Evolutionary conservation across 306 rosid species (phyloP).

Genomic region (Delonix regia): DNA sequence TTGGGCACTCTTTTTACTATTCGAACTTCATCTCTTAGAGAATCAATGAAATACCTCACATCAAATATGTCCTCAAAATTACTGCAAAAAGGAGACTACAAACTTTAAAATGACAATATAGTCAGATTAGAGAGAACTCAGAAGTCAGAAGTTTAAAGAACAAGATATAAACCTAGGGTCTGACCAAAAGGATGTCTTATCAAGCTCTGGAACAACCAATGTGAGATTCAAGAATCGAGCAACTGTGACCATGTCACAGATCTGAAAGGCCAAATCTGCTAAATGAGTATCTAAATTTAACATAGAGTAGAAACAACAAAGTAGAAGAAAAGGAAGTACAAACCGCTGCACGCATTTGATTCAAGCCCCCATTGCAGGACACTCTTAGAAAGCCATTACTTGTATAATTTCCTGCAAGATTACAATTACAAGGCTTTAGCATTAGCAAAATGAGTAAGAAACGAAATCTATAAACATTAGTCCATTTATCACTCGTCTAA

Average conservation of each 20-base stretch:
- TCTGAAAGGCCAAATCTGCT: slow-evolving; percentile 58
- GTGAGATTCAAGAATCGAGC: slow-evolving; percentile 96
- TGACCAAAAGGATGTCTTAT: slow-evolving; percentile 96
- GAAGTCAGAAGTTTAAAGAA: slow-evolving; percentile 29
- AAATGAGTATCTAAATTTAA: slow-evolving; percentile 38
- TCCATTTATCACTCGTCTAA: neutral
- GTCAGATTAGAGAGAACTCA: slow-evolving; percentile 26
- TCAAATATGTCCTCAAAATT: slow-evolving; percentile 93
- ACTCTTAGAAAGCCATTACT: slow-evolving; percentile 98
- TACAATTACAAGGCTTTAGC: slow-evolving; percentile 30
- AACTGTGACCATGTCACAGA: slow-evolving; percentile 96
- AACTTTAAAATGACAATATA: slow-evolving; percentile 40
- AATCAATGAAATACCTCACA: slow-evolving; percentile 83
- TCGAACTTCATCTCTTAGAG: slow-evolving; percentile 89
- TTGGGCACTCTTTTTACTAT: slow-evolving; percentile 92
- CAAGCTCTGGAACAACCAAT: slow-evolving; percentile 96
- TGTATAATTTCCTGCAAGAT: slow-evolving; percentile 84
- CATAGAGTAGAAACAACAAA: slow-evolving; percentile 19
- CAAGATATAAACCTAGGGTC: slow-evolving; percentile 76
- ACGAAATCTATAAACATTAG: slow-evolving; percentile 24
- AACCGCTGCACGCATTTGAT: slow-evolving; percentile 99
- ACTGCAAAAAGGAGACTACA: slow-evolving; percentile 57
- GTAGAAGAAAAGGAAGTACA: slow-evolving; percentile 43
- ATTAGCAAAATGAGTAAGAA: slow-evolving; percentile 10
- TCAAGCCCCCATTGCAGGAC: slow-evolving; percentile 98